phyloP scores from a whole-genome alignment of 495 filamentous ascomycete species.

The Astrothelium macrocarpum region DNA sequence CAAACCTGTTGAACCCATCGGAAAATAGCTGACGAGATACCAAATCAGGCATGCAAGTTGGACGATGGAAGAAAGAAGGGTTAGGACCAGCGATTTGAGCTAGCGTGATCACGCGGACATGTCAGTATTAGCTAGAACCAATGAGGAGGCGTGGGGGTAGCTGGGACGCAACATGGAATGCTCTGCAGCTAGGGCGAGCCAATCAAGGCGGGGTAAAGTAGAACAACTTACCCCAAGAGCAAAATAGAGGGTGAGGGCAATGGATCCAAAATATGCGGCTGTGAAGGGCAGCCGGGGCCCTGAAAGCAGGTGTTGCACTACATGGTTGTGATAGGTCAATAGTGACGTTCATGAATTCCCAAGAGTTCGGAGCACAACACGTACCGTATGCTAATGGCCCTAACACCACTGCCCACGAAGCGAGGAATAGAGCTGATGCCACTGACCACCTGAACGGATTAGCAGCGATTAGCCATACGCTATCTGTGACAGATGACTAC shows the following conservation, averaged over 20 bases:
- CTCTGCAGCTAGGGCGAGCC: background rate
- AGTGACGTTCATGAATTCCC: background rate
- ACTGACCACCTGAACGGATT: conserved; percentile 70
- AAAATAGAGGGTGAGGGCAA: conserved; percentile 83
- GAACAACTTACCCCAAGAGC: conserved; percentile 68
- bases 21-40: conserved; percentile 97
- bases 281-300: conserved; percentile 84
- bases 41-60: conserved; percentile 77
- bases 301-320: conserved; percentile 71
- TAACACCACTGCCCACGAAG: conserved; percentile 90
- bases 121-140: conserved; percentile 4
- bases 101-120: conserved; percentile 31
- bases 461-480: conserved; percentile 4
- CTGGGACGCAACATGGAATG: conserved; percentile 1
- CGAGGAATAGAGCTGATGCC: conserved; percentile 79
- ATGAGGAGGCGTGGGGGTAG: conserved; percentile 17
- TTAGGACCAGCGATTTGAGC: conserved; percentile 73
- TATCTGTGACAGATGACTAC: conserved; percentile 11
- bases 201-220: conserved; percentile 6
- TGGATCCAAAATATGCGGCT: conserved; percentile 92
- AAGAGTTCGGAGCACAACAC: conserved; percentile 12
- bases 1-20: conserved; percentile 84
- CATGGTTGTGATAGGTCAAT: background rate
- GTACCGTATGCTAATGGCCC: conserved; percentile 65
- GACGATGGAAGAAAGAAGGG: conserved; percentile 68